A percentile compares a stretch with the other conserved stretches of the same genome.
These are phyloP conservation scores for Fusarium xylarioides DNA, from an alignment of 2,329 filamentous ascomycete species.

Conservation along the genomic window DNA sequence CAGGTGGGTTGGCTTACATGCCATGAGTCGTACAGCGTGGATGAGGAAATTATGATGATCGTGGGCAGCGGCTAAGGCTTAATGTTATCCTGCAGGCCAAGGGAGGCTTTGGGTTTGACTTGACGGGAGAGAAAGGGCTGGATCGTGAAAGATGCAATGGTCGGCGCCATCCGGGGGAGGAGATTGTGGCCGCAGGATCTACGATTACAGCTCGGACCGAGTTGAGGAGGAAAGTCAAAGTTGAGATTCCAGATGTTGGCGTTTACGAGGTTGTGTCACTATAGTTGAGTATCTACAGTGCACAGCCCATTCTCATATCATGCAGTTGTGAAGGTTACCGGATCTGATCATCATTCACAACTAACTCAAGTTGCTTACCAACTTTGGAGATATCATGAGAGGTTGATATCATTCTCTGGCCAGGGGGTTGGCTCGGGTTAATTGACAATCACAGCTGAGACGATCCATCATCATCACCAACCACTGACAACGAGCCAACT, in stretches of 20 bases:
- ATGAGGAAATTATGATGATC: slow-evolving; percentile 6
- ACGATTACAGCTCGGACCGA: slow-evolving; percentile 32
- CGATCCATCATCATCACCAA: background rate
- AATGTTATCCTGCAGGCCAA: slow-evolving; percentile 8
- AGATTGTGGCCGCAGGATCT: slow-evolving; percentile 20
- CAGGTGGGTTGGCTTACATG: slow-evolving; percentile 7
- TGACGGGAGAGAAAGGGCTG: slow-evolving; percentile 3
- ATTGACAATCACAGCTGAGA: background rate
- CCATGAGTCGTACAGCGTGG: slow-evolving; percentile 20
- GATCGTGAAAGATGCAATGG: slow-evolving; percentile 14
- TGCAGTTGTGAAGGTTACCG: background rate
- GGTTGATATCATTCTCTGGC: background rate
- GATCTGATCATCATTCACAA: background rate
- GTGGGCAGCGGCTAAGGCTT: background rate
- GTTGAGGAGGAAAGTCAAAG: slow-evolving; percentile 5
- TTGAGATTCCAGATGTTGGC: background rate
- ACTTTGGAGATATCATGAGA: background rate
- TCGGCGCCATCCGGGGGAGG: slow-evolving; percentile 32
- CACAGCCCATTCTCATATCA: background rate
- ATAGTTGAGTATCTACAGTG: background rate
- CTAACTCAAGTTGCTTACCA: background rate
- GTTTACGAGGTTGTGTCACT: background rate
- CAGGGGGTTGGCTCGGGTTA: slow-evolving; percentile 1
- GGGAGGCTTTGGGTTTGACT: slow-evolving; percentile 15
- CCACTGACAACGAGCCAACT: background rate